Evolutionary conservation across 441 rosid species (phyloP), one percentile per base, ranked within the genome.

Genomic region (Gossypium aridum): DNA sequence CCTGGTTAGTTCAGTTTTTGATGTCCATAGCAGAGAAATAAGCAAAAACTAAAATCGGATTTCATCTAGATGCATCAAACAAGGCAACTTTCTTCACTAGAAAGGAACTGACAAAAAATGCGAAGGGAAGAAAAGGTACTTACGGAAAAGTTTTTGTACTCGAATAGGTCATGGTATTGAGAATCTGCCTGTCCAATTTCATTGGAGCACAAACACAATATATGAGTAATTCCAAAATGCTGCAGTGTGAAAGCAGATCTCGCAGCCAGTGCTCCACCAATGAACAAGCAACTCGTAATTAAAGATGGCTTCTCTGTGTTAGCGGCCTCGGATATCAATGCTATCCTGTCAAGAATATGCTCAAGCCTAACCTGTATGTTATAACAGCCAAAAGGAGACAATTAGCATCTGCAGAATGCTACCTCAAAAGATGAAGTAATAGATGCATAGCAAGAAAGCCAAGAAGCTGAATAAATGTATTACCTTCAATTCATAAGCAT

Each of bases 401-500:
- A 43, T 45, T 76, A 68, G 25, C 43, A 34, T 45, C 77, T 4
- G 25, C 19, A 73, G n/a, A 23, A 77, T 20, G 71, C 68, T 67
- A 25, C 7, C 51, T n/a, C 37, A 69, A 66, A 53, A 20, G 53
- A 66, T 20, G 25, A 43, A 60, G 51, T 28, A 70, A 63, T 20
- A 7, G 16, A 45, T 47, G 57, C 19, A 55, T 51, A 43, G 66
- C 57, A 31, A n/a, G 67, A 25, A 17, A 49, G 55, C 65, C 39
- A 37, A 71, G 55, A 39, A 69, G 73, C 69, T 57, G 45, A 16
- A 59, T 57, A 56, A 56, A 31, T 45, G 13, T 22, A 25, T 71
- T 83, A 96, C 99, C 98, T 96, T 96, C 84, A 96, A 84, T 86
- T 96, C 98, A 76, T 96, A 96, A 68, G 99, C 97, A 86, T 96